phyloP scores from a whole-genome alignment of 257 asterid species.

The Nicotiana benthamiana region DNA sequence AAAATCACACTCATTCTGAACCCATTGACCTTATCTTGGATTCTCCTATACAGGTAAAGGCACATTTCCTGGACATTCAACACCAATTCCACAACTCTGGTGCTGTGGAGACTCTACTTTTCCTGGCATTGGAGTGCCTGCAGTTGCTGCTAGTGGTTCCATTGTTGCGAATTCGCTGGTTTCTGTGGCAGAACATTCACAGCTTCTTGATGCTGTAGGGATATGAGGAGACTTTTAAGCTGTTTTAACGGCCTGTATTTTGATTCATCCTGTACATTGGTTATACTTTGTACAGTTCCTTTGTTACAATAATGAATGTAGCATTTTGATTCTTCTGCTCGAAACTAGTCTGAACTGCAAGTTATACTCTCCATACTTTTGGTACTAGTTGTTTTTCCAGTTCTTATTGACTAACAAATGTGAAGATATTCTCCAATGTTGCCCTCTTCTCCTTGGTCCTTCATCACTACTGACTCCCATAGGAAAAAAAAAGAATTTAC shows the following conservation, averaged over 20 bases:
- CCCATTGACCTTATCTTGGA: background rate
- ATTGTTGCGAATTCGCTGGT: conserved; percentile 89
- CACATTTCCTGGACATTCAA: conserved; percentile 76
- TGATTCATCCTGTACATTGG: background rate
- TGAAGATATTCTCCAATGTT: too few relatives aligned
- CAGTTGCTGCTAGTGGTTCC: conserved; percentile 99
- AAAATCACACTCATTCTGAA: background rate
- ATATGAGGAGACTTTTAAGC: conserved; percentile 21
- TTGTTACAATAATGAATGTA: background rate
- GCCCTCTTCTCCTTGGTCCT: too few relatives aligned
- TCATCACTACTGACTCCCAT: too few relatives aligned
- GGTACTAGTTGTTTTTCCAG: background rate
- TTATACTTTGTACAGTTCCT: background rate
- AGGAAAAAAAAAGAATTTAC: too few relatives aligned
- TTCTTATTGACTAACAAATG: too few relatives aligned
- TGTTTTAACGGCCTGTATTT: background rate
- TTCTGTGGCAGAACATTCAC: conserved; percentile 74
- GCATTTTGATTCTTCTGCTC: background rate
- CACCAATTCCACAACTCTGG: conserved; percentile 59
- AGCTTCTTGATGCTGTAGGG: conserved; percentile 88
- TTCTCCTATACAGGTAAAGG: conserved; percentile 31
- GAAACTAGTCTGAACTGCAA: background rate
- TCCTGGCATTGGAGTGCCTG: conserved; percentile 97
- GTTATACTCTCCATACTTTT: background rate
- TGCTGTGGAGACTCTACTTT: conserved; percentile 99